A percentile compares a stretch with the other conserved stretches of the same genome.
These are phyloP conservation scores for Solanum paucissectum DNA, from an alignment of 257 asterid species.

Conservation along the genomic window DNA sequence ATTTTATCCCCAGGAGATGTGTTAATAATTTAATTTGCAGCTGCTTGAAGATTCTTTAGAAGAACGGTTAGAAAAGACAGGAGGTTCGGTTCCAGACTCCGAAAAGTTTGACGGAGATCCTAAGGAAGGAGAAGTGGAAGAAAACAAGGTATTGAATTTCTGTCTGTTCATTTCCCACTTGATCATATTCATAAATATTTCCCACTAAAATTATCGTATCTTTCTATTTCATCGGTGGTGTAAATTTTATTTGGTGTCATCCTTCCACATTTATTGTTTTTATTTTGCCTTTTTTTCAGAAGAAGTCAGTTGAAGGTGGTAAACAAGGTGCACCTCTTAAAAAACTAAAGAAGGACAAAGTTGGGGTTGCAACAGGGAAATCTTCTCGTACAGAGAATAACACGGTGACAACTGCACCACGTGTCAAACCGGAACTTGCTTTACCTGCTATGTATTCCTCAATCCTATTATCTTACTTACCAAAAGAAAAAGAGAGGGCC, in stretches of 20 bases:
- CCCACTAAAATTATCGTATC: neutral
- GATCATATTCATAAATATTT: neutral
- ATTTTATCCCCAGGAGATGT: neutral
- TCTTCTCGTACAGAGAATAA: conserved; percentile 63
- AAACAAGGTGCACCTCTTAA: conserved; percentile 66
- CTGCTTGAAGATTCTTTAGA: conserved; percentile 91
- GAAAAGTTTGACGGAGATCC: conserved; percentile 75
- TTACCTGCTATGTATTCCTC: conserved; percentile 61
- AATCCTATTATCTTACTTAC: neutral
- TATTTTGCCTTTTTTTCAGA: conserved; percentile 26
- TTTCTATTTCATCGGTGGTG: neutral
- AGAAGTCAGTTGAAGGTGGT: conserved; percentile 62
- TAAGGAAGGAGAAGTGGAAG: conserved; percentile 78
- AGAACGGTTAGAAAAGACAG: conserved; percentile 80
- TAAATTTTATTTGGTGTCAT: neutral
- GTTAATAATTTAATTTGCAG: conserved; percentile 34
- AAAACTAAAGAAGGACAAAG: conserved; percentile 80
- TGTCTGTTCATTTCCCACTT: neutral
- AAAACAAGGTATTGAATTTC: conserved; percentile 47
- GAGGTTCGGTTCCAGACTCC: conserved; percentile 43
- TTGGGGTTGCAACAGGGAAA: conserved; percentile 54
- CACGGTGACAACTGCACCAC: conserved; percentile 61
- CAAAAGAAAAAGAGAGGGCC: neutral
- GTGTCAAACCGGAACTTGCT: conserved; percentile 82
- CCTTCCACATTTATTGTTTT: neutral